phyloP scores from a whole-genome alignment of 2,329 filamentous ascomycete species.

The Sarocladium strictum region DNA sequence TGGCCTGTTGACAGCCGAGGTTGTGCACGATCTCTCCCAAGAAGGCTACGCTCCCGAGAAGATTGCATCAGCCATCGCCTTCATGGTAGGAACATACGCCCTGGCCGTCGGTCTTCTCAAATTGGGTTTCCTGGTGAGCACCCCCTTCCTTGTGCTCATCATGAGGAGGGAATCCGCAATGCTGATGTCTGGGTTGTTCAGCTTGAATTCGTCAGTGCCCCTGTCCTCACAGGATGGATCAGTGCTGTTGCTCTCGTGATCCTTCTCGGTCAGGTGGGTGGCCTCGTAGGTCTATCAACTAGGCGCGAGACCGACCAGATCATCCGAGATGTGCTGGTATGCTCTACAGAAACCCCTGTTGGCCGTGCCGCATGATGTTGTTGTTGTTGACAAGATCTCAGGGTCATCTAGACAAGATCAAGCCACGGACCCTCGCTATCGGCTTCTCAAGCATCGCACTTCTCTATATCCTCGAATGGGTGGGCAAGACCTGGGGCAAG shows the following conservation, averaged over 20 bases:
- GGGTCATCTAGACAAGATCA: conserved; percentile 46
- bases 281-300: conserved; percentile 51
- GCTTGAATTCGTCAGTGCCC: conserved; percentile 60
- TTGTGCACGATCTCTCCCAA: conserved; percentile 44
- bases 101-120: conserved; percentile 55
- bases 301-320: conserved; percentile 48
- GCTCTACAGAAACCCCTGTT: background rate
- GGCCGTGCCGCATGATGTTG: no score
- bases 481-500: conserved; percentile 53
- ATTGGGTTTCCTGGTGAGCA: conserved; percentile 47
- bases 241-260: conserved; percentile 62
- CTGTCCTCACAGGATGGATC: conserved; percentile 60
- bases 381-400: no score
- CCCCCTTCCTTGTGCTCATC: no score
- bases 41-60: conserved; percentile 46
- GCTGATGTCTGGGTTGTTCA: background rate
- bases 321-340: conserved; percentile 49
- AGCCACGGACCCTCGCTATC: conserved; percentile 52
- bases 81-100: conserved; percentile 57
- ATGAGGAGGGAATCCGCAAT: no score
- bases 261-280: conserved; percentile 57
- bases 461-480: conserved; percentile 49
- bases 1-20: conserved; percentile 56
- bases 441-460: conserved; percentile 53
- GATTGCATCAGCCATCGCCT: conserved; percentile 55